Base-by-base conservation (phyloP, 2,329 filamentous ascomycete species). In the Celoporthe dispersa region DNA sequence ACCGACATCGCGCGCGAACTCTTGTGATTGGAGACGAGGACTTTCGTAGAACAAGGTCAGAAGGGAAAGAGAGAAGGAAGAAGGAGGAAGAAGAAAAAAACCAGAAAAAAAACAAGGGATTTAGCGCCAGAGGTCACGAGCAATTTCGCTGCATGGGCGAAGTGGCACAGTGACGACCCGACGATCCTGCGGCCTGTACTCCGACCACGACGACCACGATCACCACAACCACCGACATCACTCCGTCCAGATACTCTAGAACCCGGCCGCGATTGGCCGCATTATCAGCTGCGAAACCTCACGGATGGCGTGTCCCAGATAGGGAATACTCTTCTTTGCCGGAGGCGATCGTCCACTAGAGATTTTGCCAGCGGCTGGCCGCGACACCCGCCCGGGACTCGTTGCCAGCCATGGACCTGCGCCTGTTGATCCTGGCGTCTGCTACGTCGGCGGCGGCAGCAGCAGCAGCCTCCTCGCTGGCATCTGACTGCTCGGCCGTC, bases 381-480 rank as follows among this genome's bases (percentile, higher is more conserved):
- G 75, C 77, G 72, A 71, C n/a, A n/a, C 71, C 72, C 68, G 71
- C 57, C 67, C 62, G 51, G 70, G 64, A 71, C 22, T 60, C 53
- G 65, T 70, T 25, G 69, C 68, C 71, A 73, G 69, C 67, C 74
- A 78, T 78, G 76, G 74, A 74, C 65, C 59, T 70, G 41, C 73
- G 73, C 31, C 74, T 75, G 69, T 62, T 76, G 31, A 69, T 75
- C 41, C 68, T 71, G 44, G 44, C 73, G 53, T 71, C 65, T 65
- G 66, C 74, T 35, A 70, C 74, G n/a, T 53, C 59, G 63, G 69
- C 73, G 53, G 63, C 74, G 44, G 44, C 44, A 3, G 44, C 44
- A 7, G 44, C 44, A n/a, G 44, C 19, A 41, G 14, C 12, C 31
- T 35, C 67, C 67, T 66, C 69, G 55, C 66, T 69, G 69, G 68